These are phyloP conservation scores for Isoetes engelmannii DNA, from an alignment of 83 land plant genomes.

Conservation along the genomic window DNA sequence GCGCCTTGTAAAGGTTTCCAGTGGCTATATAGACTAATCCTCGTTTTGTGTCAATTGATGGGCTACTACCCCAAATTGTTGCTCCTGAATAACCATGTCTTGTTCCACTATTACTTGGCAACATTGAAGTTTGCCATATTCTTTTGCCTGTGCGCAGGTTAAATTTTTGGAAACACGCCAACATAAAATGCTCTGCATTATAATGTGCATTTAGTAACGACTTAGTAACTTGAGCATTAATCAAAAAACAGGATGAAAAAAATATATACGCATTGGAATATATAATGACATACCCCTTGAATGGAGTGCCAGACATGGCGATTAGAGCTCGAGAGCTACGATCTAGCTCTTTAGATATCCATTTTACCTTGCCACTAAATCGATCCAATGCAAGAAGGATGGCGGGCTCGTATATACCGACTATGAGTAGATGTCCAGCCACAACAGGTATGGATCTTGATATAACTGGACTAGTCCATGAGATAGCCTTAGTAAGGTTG, in stretches of 20 bases:
- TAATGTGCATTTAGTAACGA: background rate
- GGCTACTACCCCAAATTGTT: constrained; percentile 22
- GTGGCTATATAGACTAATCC: constrained; percentile 17
- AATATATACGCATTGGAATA: background rate
- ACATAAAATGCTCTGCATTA: constrained; percentile 5
- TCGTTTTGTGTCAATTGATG: constrained; percentile 12
- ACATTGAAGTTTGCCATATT: constrained; percentile 1
- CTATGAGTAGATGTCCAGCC: background rate
- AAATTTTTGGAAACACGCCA: constrained; percentile 9
- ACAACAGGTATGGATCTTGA: background rate
- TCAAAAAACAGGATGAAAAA: background rate
- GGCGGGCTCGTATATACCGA: constrained; percentile 14
- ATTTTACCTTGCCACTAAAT: constrained; percentile 9
- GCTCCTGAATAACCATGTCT: constrained; percentile 2
- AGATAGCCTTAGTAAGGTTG: too few species aligned
- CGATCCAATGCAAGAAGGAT: constrained; percentile 13
- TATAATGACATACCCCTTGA: constrained; percentile 13
- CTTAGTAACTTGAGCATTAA: background rate
- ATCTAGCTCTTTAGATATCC: constrained; percentile 16
- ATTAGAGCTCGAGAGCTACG: constrained; percentile 6
- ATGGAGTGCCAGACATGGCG: constrained; percentile 25
- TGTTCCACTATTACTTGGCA: constrained; percentile 1
- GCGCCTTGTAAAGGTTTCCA: constrained; percentile 12
- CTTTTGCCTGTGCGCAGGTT: background rate
- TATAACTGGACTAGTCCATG: background rate